Conservation (phyloP, 306 rosid genomes). For the Rubus idaeus region DNA sequence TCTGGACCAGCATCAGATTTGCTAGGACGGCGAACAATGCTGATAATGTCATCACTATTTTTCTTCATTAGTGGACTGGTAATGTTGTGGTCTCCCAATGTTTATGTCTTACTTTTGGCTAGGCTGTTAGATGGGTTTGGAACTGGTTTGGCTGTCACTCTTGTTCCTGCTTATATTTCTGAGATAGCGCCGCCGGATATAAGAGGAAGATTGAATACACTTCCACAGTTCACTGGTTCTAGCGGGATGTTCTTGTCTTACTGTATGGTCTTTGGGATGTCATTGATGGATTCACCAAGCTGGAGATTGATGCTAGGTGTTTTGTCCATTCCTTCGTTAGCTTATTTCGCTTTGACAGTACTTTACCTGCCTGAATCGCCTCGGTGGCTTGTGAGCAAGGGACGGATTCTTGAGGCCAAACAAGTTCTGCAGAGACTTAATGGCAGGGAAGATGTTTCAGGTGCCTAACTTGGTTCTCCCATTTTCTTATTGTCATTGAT, state of each 20-base stretch:
- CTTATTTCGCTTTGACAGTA: constrained; percentile 23
- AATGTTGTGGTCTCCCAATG: constrained; percentile 34
- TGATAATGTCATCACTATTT: constrained; percentile 19
- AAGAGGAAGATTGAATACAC: constrained; percentile 26
- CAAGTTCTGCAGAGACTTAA: constrained; percentile 29
- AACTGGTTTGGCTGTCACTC: constrained; percentile 30
- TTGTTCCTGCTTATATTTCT: constrained; percentile 32
- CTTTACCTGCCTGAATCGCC: constrained; percentile 40
- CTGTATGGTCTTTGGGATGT: constrained; percentile 35
- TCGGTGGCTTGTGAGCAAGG: constrained; percentile 38
- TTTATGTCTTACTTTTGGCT: constrained; percentile 24
- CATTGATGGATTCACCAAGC: constrained; percentile 24
- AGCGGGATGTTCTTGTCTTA: constrained; percentile 35
- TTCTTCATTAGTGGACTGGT: constrained; percentile 22
- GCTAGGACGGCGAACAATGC: constrained; percentile 29
- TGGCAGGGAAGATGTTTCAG: constrained; percentile 32
- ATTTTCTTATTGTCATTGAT: not conserved
- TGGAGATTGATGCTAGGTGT: constrained; percentile 37
- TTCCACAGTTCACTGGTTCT: constrained; percentile 36
- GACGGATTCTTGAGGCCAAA: constrained; percentile 30
- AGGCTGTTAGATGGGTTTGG: constrained; percentile 31
- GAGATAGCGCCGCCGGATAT: constrained; percentile 35
- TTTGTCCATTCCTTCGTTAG: constrained; percentile 28
- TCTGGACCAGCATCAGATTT: constrained; percentile 29
- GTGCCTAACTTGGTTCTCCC: not conserved